Conservation (phyloP, 208 protist genomes). For the Trypanosoma congolense region DNA sequence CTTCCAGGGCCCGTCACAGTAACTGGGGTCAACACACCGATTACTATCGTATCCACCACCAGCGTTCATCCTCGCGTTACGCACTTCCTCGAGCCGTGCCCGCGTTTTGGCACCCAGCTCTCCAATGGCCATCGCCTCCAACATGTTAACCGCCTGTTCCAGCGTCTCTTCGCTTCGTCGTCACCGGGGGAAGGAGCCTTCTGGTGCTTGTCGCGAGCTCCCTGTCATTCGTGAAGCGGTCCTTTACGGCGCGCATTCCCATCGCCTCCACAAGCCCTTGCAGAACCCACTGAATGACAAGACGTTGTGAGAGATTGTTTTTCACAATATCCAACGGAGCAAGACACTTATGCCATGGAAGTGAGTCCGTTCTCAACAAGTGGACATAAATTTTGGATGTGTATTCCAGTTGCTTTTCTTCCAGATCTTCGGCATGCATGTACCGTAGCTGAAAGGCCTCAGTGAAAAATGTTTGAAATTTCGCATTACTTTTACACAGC, state of each 20-base stretch:
- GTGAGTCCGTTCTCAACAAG: constrained; percentile 91
- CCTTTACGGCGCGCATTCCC: constrained; percentile 37
- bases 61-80: constrained; percentile 3
- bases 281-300: constrained; percentile 79
- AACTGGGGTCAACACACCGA: background rate
- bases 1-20: background rate
- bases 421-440: constrained; percentile 86
- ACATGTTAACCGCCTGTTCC: constrained; percentile 55
- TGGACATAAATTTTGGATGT: constrained; percentile 96
- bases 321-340: constrained; percentile 61
- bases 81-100: constrained; percentile 36
- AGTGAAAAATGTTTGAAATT: constrained; percentile 87
- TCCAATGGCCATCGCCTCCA: constrained; percentile 65
- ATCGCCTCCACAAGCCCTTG: constrained; percentile 61
- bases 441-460: constrained; percentile 91
- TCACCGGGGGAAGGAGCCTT: constrained; percentile 52
- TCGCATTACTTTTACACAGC: constrained; percentile 92
- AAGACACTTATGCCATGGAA: constrained; percentile 90
- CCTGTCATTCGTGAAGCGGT: constrained; percentile 41
- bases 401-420: constrained; percentile 97
- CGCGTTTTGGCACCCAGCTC: constrained; percentile 45
- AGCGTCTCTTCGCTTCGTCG: constrained; percentile 26
- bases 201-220: constrained; percentile 45
- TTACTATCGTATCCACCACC: background rate
- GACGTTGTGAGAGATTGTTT: constrained; percentile 70